Evolutionary conservation across 176 grass and related monocot species (phyloP), one percentile per base, ranked within the genome.

Genomic region (Bothriochloa decipiens): DNA sequence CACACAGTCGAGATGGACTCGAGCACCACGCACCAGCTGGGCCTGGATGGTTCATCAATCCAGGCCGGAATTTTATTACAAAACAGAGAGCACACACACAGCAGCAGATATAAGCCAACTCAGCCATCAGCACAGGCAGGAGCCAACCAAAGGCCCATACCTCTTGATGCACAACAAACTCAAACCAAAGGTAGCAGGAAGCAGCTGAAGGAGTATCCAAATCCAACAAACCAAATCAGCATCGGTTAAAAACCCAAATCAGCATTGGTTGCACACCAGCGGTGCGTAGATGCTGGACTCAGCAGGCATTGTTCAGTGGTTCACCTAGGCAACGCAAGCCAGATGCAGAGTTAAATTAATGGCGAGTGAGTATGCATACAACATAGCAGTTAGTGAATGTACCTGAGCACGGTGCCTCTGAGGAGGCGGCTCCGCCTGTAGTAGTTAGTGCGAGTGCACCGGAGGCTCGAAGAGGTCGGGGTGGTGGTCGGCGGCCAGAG

Each of bases 371-470:
- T 77, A 20, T 11, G 33, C 33, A 41, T 41, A 41, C 39, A 41
- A 41, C 39, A 41, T 41, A 41, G 7, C 39, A 41, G 6, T 41
- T 7, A 41, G 39, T 41, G 39, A 1, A 8, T 2, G 0, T 77
- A 88, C 81, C 86, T 83, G 57, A 88, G 86, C 8, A 88, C 4
- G 33, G 57, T 79, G 75, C 69, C 13, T 26, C 25, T 79, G 25
- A 70, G 45, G 35, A 36, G 18, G 8, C 70, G 69, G 12, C 52
- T 36, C 58, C 22, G 1, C 37, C 42, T 84, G 86, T 79, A 83
- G 81, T n/a, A n/a, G n/a, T n/a, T 57, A 20, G 2, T 20, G 25
- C 0, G 45, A 84, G 81, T 84, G 80, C 10, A 50, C 3, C 0
- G 42, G 67, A 0, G 17, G 8, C 67, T 88, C 53, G 35, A 66